These are phyloP conservation scores for Trichoderma koningiopsis DNA, from an alignment of 2,329 filamentous ascomycete genomes.

Conservation along the genomic window DNA sequence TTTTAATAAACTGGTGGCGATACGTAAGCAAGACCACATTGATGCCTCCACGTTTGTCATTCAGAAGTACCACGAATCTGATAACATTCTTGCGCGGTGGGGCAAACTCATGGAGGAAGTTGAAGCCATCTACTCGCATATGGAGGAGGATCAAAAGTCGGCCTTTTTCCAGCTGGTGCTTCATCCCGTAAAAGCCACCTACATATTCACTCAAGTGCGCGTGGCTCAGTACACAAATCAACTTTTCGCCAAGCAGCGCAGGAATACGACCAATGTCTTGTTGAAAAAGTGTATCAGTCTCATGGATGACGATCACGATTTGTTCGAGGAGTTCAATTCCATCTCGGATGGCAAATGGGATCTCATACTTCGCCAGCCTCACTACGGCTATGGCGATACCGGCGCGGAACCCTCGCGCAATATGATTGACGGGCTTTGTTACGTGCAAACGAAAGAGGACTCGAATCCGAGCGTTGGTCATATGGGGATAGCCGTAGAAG, in stretches of 20 bases:
- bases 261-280: conserved; percentile 57
- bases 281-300: conserved; percentile 50
- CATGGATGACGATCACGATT: conserved; percentile 54
- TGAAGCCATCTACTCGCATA: conserved; percentile 46
- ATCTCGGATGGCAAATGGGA: conserved; percentile 58
- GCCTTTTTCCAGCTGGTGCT: conserved; percentile 64
- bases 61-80: conserved; percentile 63
- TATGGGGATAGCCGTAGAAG: conserved; percentile 40
- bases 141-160: conserved; percentile 48
- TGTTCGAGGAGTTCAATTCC: conserved; percentile 55
- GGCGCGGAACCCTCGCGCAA: conserved; percentile 50
- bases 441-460: conserved; percentile 53
- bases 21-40: conserved; percentile 63
- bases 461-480: conserved; percentile 48
- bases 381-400: conserved; percentile 46
- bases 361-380: conserved; percentile 54
- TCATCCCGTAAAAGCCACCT: conserved; percentile 60
- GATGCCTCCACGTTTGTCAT: conserved; percentile 59
- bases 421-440: conserved; percentile 56
- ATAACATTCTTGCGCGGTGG: conserved; percentile 57
- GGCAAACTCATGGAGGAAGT: conserved; percentile 49
- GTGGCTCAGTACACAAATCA: conserved; percentile 53
- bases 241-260: conserved; percentile 56
- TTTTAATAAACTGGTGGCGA: conserved; percentile 52
- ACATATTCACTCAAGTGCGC: conserved; percentile 54